phyloP scores from a whole-genome alignment of 371 early-diverging fungal genomes.

The Mucor irregularis region DNA sequence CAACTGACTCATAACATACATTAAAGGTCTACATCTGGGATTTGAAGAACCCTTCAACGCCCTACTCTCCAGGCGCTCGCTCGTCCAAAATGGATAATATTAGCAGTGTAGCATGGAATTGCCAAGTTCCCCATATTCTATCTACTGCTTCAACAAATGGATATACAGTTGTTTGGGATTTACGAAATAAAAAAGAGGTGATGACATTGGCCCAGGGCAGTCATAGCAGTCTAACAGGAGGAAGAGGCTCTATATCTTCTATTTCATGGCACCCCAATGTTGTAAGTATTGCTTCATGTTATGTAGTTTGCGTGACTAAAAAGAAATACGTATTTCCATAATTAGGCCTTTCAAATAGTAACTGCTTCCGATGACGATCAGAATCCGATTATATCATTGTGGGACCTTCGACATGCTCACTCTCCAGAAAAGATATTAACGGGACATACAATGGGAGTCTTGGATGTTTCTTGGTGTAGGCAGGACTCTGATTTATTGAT shows the following conservation, averaged over 20 bases:
- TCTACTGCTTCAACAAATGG: conserved; percentile 92
- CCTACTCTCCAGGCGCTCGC: conserved; percentile 85
- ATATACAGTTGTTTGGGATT: conserved; percentile 95
- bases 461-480: conserved; percentile 90
- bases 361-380: conserved; percentile 84
- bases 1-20: background rate
- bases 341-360: conserved; percentile 20
- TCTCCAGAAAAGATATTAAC: conserved; percentile 78
- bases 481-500: conserved; percentile 88
- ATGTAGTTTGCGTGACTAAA: background rate
- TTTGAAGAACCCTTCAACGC: conserved; percentile 78
- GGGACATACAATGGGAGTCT: conserved; percentile 89
- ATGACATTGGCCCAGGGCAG: conserved; percentile 70
- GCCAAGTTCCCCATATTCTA: conserved; percentile 90
- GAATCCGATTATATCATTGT: conserved; percentile 80
- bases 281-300: conserved; percentile 42
- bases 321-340: background rate
- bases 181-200: conserved; percentile 85
- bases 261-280: conserved; percentile 94
- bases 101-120: conserved; percentile 91
- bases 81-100: conserved; percentile 86
- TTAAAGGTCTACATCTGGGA: conserved; percentile 88
- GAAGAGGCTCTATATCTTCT: conserved; percentile 62
- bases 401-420: conserved; percentile 93
- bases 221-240: background rate